Percentiles rank a stretch among this genome's conserved stretches.
Conservation (phyloP, 139 green algal species). For the Chlamydomonas sp. region DNA sequence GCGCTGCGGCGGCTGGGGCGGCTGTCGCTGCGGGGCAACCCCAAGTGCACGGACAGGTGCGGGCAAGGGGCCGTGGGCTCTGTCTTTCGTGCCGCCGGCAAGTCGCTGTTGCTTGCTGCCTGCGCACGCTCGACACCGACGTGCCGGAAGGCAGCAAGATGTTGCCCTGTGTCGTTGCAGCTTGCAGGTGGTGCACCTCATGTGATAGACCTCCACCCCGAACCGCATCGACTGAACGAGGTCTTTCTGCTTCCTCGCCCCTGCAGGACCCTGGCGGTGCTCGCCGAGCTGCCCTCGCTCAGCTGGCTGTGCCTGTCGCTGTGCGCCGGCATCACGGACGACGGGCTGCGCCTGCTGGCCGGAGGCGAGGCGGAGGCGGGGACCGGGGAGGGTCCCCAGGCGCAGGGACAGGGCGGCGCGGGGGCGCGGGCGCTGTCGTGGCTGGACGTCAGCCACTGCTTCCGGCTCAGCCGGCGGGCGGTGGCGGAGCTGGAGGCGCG, state of each 20-base stretch:
- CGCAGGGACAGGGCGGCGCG: slow-evolving; percentile 36
- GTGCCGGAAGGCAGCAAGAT: no score
- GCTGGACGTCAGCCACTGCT: slow-evolving; percentile 50
- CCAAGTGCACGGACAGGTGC: slow-evolving; percentile 24
- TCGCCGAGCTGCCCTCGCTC: slow-evolving; percentile 40
- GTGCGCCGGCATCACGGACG: slow-evolving; percentile 22
- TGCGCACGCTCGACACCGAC: no score
- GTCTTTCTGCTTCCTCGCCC: neutral
- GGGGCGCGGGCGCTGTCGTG: slow-evolving; percentile 27
- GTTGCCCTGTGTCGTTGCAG: no score
- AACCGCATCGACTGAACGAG: slow-evolving; percentile 15
- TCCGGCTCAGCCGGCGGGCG: slow-evolving; percentile 7
- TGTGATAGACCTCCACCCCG: neutral
- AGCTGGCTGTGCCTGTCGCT: slow-evolving; percentile 52
- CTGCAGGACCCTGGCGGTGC: slow-evolving; percentile 35
- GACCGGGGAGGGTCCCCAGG: slow-evolving; percentile 35
- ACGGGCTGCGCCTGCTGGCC: neutral
- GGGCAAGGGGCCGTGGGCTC: neutral
- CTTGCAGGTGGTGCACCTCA: no score
- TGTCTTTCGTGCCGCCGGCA: neutral
- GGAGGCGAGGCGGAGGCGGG: slow-evolving; percentile 7
- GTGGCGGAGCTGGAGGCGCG: slow-evolving; percentile 22
- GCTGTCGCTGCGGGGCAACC: slow-evolving; percentile 16
- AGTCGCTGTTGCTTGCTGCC: neutral
- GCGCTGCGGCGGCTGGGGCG: slow-evolving; percentile 14